A percentile compares a stretch with the other conserved stretches of the same genome.
Evolutionary conservation across 2,329 filamentous ascomycete genomes (phyloP).

Genomic region (Cladosporium sp.): DNA sequence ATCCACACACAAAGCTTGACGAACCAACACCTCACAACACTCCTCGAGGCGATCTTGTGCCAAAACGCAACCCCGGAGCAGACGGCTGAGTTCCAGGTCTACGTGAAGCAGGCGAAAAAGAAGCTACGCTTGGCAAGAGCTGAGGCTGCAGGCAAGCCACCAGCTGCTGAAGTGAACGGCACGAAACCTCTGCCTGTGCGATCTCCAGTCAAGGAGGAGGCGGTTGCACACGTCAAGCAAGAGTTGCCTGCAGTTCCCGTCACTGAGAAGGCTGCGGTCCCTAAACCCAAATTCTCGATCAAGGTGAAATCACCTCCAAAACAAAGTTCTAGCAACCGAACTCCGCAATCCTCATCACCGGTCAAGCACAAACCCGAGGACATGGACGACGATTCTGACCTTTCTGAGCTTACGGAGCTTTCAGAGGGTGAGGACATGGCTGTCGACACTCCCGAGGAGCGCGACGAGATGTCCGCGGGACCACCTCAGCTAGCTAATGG

Average conservation of each 20-base stretch:
- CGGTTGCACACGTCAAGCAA: not conserved
- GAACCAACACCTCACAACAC: constrained; percentile 39
- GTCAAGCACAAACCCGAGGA: constrained; percentile 26
- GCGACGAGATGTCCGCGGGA: constrained; percentile 16
- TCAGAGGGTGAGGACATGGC: constrained; percentile 35
- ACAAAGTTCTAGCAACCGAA: constrained; percentile 23
- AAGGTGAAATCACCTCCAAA: constrained; percentile 32
- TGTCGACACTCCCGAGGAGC: constrained; percentile 24
- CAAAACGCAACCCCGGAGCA: constrained; percentile 43
- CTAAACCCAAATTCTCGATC: constrained; percentile 33
- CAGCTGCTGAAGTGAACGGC: constrained; percentile 33
- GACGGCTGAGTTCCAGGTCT: constrained; percentile 42
- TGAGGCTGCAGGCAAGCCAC: constrained; percentile 25
- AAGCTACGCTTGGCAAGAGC: constrained; percentile 27
- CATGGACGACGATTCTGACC: constrained; percentile 25
- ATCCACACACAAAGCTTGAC: constrained; percentile 44
- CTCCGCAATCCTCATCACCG: constrained; percentile 29
- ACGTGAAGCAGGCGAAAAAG: constrained; percentile 47
- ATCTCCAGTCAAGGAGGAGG: constrained; percentile 22
- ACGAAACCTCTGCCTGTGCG: constrained; percentile 29
- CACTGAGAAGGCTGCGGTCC: constrained; percentile 31
- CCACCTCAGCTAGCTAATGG: constrained; percentile 23
- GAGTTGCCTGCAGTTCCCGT: constrained; percentile 30
- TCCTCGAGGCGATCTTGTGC: constrained; percentile 47
- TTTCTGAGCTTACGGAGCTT: constrained; percentile 38